phyloP scores from a whole-genome alignment of 2,329 filamentous ascomycete species.

The Aspergillus arachidicola region DNA sequence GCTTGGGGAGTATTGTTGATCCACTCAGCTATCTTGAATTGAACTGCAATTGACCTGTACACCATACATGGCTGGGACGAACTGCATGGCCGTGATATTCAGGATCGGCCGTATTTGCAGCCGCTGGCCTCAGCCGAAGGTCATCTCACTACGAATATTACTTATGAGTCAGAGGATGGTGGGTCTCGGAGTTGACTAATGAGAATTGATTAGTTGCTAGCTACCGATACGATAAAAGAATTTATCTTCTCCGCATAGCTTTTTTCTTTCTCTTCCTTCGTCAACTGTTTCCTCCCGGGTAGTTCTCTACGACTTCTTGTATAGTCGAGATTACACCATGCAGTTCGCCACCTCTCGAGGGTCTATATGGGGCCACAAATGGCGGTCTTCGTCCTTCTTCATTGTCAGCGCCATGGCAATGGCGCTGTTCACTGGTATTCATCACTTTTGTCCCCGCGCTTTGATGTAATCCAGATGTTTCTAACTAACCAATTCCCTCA shows the following conservation, averaged over 20 bases:
- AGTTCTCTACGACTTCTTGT: not conserved
- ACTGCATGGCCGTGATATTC: not conserved
- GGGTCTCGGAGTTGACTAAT: slow-evolving; percentile 2
- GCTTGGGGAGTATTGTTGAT: not conserved
- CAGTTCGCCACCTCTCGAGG: slow-evolving; percentile 10
- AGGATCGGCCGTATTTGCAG: not conserved
- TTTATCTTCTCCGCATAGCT: not conserved
- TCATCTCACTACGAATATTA: not conserved
- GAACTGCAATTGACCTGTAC: not conserved
- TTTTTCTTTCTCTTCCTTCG: not conserved
- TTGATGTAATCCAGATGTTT: not conserved
- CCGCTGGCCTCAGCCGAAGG: not conserved
- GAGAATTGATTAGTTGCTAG: not conserved
- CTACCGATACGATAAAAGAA: not conserved
- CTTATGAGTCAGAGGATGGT: not conserved
- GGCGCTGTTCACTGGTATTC: slow-evolving; percentile 26
- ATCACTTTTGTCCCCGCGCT: not conserved
- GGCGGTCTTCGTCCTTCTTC: slow-evolving; percentile 26
- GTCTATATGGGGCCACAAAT: slow-evolving; percentile 22
- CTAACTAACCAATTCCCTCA: slow-evolving; percentile 7
- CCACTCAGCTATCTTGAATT: not conserved
- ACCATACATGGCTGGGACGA: not conserved
- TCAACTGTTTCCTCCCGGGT: not conserved
- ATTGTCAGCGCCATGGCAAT: slow-evolving; percentile 28
- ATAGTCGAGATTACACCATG: slow-evolving; percentile 7